Base-by-base conservation (phyloP, 176 grass and related monocot genomes). In the Rhynchospora pubera region DNA sequence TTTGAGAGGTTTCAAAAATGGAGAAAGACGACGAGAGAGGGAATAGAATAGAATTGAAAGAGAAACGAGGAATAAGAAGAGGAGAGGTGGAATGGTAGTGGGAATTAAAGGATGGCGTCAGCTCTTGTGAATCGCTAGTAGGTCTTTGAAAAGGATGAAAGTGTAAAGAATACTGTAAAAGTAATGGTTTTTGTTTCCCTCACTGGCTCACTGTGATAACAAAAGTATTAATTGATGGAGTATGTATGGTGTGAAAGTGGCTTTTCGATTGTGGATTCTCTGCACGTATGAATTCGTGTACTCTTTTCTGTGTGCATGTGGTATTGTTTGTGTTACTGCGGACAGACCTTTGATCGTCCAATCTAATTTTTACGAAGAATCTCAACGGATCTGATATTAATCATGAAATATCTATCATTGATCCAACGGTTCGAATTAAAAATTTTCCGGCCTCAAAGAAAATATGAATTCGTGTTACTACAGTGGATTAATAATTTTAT, bases 1-100 rank as follows among this genome's bases (percentile, higher is more conserved):
- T 14, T 32, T 16, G 44, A 65, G 32, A 21, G 78, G 34, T 82
- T 82, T 82, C 42, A 65, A 82, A 82, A 82, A 22, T 28, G 79
- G 43, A 50, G 59, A 28, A 64, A 28, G 26, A 28, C 26, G 39
- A 81, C 60, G 51, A 66, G 24, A 30, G 10, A 16, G 7, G 16
- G 18, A 4, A 30, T 8, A 50, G 44, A 66, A 23, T 43, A 22
- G 14, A 28, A 28, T 28, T 28, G 5, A 15, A 16, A 63, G 2
- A n/a, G 79, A 74, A 42, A 23, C 4, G 51, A 6, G 57, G 28
- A 65, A 30, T 53, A 39, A 65, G n/a, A n/a, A n/a, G 62, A 30
- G 9, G 22, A 82, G 34, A 82, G 2, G 42, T 65, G 58, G 42
- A 46, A 65, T 30, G 61, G 5, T 6, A 51, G 34, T 12, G 79